These are phyloP conservation scores for Larix kaempferi DNA, from an alignment of 75 land plant species.

Conservation along the genomic window DNA sequence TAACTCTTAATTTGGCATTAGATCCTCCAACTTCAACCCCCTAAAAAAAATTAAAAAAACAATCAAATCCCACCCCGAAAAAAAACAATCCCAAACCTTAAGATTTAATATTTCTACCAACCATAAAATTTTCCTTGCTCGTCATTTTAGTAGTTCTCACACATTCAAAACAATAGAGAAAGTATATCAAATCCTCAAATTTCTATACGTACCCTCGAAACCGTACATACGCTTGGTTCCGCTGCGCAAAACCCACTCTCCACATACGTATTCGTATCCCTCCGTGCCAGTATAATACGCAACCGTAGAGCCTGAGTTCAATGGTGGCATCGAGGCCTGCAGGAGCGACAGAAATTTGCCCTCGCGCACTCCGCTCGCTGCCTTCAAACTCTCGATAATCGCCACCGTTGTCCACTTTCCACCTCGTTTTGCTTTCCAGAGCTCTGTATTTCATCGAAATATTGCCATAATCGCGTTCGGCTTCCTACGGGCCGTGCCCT, in stretches of 20 bases:
- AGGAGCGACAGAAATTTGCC: conserved; percentile 3
- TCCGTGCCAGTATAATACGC: not conserved
- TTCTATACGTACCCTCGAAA: not conserved
- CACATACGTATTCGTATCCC: not conserved
- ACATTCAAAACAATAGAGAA: not conserved
- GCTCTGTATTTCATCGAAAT: not conserved
- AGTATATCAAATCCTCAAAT: not conserved
- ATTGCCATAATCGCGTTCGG: not conserved
- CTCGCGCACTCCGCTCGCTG: not conserved
- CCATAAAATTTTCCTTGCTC: not conserved
- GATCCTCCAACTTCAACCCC: too few species aligned
- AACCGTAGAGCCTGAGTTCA: conserved; percentile 8
- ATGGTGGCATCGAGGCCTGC: conserved; percentile 15
- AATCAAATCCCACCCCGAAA: too few species aligned
- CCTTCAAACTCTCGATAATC: not conserved
- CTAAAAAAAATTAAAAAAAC: too few species aligned
- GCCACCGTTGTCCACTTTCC: not conserved
- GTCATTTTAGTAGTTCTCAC: not conserved
- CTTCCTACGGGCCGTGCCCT: not conserved
- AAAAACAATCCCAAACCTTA: too few species aligned
- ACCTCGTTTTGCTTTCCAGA: not conserved
- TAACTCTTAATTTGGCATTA: too few species aligned
- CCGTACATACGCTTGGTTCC: not conserved
- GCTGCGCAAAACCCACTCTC: not conserved
- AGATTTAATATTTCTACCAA: too few species aligned